Base-by-base conservation (phyloP, 1,139 yeast genomes). In the Zygoascus hellenicus region DNA sequence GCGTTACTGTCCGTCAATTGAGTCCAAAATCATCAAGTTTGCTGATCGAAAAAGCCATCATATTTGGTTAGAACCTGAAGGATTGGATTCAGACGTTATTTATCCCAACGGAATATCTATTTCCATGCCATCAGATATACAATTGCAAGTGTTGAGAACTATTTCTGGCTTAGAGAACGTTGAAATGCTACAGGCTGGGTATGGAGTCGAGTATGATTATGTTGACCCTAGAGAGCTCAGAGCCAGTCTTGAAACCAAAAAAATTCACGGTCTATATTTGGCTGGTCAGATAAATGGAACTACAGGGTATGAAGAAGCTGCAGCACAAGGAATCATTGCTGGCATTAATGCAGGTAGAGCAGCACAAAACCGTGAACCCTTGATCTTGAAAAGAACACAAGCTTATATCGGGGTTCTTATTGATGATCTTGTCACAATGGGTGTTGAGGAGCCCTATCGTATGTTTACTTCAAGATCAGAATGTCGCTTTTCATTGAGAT, bases 241-340 rank as follows among this genome's bases (percentile, higher is more conserved):
- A 47, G 75, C 74, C 44, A 85, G 95, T 0, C 66, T 94, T 41
- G 96, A 92, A 62, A 88, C 97, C 0, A 89, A 87, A 59, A 66
- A 78, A 5, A 80, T 94, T 1, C 69, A 74, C 14, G 97, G 97
- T 0, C 68, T 94, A 38, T 94, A 70, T 60, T 71, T 94, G 46
- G 99, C 98, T 0, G 99, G 99, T 1, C 99, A 94, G 66, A 94
- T 94, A 38, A 94, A 94, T 62, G 99, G 99, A 39, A 94, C 99
- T 1, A 94, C 99, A 0, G 99, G 99, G 0, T 94, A 94, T 59
- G 99, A 94, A 67, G 99, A 94, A 63, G 99, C 99, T 0, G 96
- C 97, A 1, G 83, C 97, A 0, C 98, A 92, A 62, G 99, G 99
- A 1, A 76, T 90, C 49, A 69, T 94, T 43, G 98, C 99, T 1